phyloP scores from a whole-genome alignment of 2,329 filamentous ascomycete species.

The Zarea fungicola region DNA sequence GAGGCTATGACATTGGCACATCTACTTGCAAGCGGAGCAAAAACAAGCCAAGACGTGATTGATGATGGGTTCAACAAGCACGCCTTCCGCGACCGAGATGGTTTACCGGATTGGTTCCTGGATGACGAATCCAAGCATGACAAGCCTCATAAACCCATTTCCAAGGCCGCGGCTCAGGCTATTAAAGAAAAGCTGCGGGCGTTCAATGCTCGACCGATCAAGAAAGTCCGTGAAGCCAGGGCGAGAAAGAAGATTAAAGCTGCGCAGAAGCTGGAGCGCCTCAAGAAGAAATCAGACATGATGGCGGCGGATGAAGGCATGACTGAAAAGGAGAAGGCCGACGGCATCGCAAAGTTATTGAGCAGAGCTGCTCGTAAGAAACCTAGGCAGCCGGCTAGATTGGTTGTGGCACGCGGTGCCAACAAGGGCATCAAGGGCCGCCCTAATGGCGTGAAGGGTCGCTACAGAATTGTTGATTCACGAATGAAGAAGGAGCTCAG shows the following conservation, averaged over 20 bases:
- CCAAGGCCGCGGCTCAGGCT: conserved; percentile 79
- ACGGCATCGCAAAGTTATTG: conserved; percentile 75
- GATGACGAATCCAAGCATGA: conserved; percentile 87
- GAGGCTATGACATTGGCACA: conserved; percentile 98
- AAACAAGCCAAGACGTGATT: conserved; percentile 69
- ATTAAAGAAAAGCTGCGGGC: conserved; percentile 94
- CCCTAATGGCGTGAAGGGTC: conserved; percentile 87
- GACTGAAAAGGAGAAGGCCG: conserved; percentile 94
- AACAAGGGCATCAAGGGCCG: conserved; percentile 84
- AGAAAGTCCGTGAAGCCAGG: conserved; percentile 96
- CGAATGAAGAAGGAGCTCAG: conserved; percentile 95
- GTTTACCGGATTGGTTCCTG: conserved; percentile 94
- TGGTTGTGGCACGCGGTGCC: conserved; percentile 80
- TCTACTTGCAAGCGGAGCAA: conserved; percentile 80
- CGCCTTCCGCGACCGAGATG: conserved; percentile 83
- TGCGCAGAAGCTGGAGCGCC: conserved; percentile 83
- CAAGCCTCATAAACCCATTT: conserved; percentile 81
- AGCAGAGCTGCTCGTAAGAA: conserved; percentile 80
- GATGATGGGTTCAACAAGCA: conserved; percentile 95
- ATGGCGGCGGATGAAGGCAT: conserved; percentile 84
- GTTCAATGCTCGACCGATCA: conserved; percentile 93
- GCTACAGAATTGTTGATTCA: conserved; percentile 95
- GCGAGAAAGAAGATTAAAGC: conserved; percentile 96
- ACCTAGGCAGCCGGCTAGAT: conserved; percentile 73
- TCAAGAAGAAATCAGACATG: conserved; percentile 94